These are phyloP conservation scores for Paramyrothecium sp. DNA, from an alignment of 2,329 filamentous ascomycete genomes.

Conservation along the genomic window DNA sequence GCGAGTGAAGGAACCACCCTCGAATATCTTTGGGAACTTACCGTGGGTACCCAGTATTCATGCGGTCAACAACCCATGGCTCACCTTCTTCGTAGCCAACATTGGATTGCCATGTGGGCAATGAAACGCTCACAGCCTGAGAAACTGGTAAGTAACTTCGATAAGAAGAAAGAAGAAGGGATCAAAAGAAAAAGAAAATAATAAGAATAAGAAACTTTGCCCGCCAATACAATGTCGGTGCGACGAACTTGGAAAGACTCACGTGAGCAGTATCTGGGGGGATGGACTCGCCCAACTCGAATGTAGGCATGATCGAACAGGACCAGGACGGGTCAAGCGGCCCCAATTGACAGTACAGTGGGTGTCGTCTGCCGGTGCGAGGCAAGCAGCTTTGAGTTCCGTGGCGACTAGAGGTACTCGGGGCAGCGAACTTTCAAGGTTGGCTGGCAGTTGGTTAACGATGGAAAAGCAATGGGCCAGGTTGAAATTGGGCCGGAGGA, in stretches of 20 bases:
- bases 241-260: slow-evolving; percentile 31
- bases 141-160: background rate
- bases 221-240: background rate
- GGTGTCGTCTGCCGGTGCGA: too few species aligned
- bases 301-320: slow-evolving; percentile 38
- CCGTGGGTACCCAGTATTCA: slow-evolving; percentile 91
- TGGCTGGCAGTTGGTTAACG: too few species aligned
- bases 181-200: too few species aligned
- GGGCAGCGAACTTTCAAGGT: too few species aligned
- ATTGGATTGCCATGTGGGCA: slow-evolving; percentile 90
- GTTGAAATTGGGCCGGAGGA: too few species aligned
- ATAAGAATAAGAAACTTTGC: too few species aligned
- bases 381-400: too few species aligned
- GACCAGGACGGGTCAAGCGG: background rate
- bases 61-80: slow-evolving; percentile 77
- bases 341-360: too few species aligned
- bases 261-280: slow-evolving; percentile 78
- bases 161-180: too few species aligned
- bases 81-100: slow-evolving; percentile 93
- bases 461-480: too few species aligned
- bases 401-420: too few species aligned
- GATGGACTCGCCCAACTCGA: slow-evolving; percentile 67
- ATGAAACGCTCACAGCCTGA: slow-evolving; percentile 91
- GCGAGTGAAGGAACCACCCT: too few species aligned
- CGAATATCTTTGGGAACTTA: slow-evolving; percentile 31